Evolutionary conservation across 208 protist species (phyloP).

Genomic region (Naegleria gruberi): DNA sequence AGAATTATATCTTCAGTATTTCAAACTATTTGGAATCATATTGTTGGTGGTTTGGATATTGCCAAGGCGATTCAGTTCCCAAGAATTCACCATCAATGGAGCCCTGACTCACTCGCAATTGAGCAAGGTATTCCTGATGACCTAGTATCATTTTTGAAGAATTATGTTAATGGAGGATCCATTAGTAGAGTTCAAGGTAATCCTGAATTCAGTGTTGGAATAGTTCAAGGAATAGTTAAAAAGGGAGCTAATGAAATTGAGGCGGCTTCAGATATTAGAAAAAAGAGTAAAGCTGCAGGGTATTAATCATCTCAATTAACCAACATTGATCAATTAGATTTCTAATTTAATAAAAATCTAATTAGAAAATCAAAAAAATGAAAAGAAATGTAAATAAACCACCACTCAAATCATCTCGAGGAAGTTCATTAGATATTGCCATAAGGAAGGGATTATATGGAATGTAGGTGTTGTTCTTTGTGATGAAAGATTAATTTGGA

Average conservation of each 20-base stretch:
- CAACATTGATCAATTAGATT: too few species aligned
- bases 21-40: not conserved
- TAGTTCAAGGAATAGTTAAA: not conserved
- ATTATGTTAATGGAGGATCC: not conserved
- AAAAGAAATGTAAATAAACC: too few species aligned
- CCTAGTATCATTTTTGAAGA: not conserved
- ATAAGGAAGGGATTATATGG: not conserved
- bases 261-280: not conserved
- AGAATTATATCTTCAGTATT: not conserved
- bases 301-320: too few species aligned
- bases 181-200: not conserved
- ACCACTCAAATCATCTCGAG: too few species aligned
- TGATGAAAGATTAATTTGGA: not conserved
- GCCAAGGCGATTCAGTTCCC: not conserved
- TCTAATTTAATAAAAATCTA: too few species aligned
- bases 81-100: slow-evolving; percentile 3
- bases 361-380: too few species aligned
- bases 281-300: not conserved
- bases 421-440: not conserved
- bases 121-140: not conserved
- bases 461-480: not conserved
- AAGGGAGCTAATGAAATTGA: not conserved
- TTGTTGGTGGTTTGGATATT: not conserved
- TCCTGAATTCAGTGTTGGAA: not conserved
- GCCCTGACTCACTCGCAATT: not conserved